Base-by-base conservation (phyloP, 2,329 filamentous ascomycete species). In the Trichoderma harzianum region DNA sequence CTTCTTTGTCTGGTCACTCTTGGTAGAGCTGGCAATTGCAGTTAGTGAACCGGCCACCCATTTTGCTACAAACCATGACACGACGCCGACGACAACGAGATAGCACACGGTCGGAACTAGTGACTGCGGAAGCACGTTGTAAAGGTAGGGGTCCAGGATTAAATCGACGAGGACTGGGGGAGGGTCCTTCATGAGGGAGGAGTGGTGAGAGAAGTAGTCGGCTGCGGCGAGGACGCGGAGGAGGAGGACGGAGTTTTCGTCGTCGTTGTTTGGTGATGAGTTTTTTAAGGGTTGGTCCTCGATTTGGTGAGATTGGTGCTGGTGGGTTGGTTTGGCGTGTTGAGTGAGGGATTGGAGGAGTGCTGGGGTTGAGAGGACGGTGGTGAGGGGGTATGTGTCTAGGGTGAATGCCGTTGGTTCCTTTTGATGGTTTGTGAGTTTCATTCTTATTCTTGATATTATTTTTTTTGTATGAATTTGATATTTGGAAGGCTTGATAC, bases 341-440 rank as follows among this genome's bases (percentile, higher is more conserved):
- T 82, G 79, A 69, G 86, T 87, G 16, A 97, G 83, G 1, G 92
- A 91, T 26, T 88, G 84, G 73, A 92, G 84, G 32, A 97, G 86
- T 11, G 86, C 83, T 5, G 90, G 86, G 0, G 86, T 87, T 57
- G 88, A 84, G 76, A 92, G 89, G 66, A 93, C 88, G 28, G 86
- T 81, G 26, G 86, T 79, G 16, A 94, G 78, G 39, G 90, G 83
- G 79, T 90, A 89, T 1, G 90, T 89, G 72, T 90, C 85, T 26
- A 98, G 84, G 73, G 84, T 86, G 83, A 98, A 97, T 28, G 87
- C 83, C 0, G 95, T 97, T 58, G 95, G 95, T 91, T 97, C 92
- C 95, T 98, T 72, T 39, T 69, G 55, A 12, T 24, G n/a, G 6
- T 18, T 53, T 47, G 61, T 71, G 16, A 71, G 69, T 26, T 34